Conservation (phyloP, 495 filamentous ascomycete species). For the Glarea lozoyensis region DNA sequence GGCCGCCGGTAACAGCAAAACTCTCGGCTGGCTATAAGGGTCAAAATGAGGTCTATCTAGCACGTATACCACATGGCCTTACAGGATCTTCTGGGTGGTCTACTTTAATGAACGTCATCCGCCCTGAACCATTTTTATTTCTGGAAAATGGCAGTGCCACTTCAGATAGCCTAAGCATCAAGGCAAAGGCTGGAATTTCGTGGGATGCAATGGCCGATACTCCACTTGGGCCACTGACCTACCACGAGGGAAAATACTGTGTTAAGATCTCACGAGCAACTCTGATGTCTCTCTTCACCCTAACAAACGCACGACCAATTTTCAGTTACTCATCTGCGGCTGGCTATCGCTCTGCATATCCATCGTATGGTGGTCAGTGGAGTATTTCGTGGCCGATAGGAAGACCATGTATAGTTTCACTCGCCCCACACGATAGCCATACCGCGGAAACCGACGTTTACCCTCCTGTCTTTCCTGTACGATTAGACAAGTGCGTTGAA, state of each 20-base stretch:
- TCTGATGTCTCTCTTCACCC: conserved; percentile 24
- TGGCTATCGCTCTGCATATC: conserved; percentile 26
- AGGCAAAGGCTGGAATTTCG: too few species aligned
- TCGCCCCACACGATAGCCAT: conserved; percentile 27
- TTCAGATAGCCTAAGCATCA: too few species aligned
- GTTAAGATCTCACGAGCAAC: conserved; percentile 25
- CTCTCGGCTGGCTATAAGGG: too few species aligned
- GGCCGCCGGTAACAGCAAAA: too few species aligned
- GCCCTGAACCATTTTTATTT: too few species aligned
- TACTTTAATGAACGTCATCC: too few species aligned
- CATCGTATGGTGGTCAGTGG: conserved; percentile 27
- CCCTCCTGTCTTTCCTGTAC: conserved; percentile 20
- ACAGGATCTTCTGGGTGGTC: too few species aligned
- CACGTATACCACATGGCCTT: too few species aligned
- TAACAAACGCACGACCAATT: conserved; percentile 23
- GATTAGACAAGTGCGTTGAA: conserved; percentile 28
- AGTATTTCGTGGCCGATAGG: conserved; percentile 30
- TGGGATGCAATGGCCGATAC: too few species aligned
- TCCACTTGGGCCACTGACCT: conserved; percentile 9
- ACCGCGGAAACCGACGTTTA: conserved; percentile 20
- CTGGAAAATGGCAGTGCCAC: too few species aligned
- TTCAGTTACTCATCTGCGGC: conserved; percentile 26
- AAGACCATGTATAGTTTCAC: conserved; percentile 24
- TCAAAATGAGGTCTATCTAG: too few species aligned
- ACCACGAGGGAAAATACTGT: conserved; percentile 18